Conservation (phyloP, 2,329 filamentous ascomycete species). For the Clonostachys sp. region DNA sequence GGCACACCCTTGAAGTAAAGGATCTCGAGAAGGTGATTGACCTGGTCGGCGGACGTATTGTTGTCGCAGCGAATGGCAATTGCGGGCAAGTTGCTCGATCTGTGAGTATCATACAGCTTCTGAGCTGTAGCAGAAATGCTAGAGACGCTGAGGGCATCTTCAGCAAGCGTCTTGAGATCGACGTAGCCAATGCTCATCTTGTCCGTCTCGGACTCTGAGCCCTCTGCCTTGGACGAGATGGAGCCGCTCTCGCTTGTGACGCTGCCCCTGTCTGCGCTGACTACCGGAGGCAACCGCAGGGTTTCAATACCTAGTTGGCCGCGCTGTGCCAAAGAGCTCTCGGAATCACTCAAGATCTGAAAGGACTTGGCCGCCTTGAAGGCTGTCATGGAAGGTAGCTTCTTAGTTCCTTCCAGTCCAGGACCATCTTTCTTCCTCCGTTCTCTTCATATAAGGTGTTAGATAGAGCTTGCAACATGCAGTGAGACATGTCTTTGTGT, state of each 20-base stretch:
- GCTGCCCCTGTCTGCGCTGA: not conserved
- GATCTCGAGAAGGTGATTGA: constrained; percentile 3
- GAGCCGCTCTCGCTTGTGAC: not conserved
- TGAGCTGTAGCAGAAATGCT: constrained; percentile 3
- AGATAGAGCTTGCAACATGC: too few species aligned
- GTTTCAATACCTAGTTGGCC: constrained; percentile 4
- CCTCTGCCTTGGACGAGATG: not conserved
- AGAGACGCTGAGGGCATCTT: not conserved
- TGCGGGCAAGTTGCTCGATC: constrained; percentile 7
- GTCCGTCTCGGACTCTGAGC: not conserved
- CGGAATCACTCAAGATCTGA: not conserved
- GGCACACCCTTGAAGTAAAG: constrained; percentile 4
- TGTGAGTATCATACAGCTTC: constrained; percentile 5
- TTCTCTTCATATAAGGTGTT: too few species aligned
- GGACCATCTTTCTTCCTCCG: too few species aligned
- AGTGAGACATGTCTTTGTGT: too few species aligned
- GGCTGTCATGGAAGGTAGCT: not conserved
- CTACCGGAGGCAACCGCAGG: constrained; percentile 7
- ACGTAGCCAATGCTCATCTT: constrained; percentile 7
- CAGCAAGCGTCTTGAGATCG: constrained; percentile 7
- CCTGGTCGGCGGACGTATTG: not conserved
- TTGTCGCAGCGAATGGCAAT: constrained; percentile 7
- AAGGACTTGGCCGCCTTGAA: constrained; percentile 4
- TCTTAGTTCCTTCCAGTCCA: not conserved
- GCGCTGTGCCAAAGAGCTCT: not conserved